Percentiles rank a stretch among this genome's conserved stretches.
These are phyloP conservation scores for Cladosporium oxysporum DNA, from an alignment of 2,329 filamentous ascomycete species.

Conservation along the genomic window DNA sequence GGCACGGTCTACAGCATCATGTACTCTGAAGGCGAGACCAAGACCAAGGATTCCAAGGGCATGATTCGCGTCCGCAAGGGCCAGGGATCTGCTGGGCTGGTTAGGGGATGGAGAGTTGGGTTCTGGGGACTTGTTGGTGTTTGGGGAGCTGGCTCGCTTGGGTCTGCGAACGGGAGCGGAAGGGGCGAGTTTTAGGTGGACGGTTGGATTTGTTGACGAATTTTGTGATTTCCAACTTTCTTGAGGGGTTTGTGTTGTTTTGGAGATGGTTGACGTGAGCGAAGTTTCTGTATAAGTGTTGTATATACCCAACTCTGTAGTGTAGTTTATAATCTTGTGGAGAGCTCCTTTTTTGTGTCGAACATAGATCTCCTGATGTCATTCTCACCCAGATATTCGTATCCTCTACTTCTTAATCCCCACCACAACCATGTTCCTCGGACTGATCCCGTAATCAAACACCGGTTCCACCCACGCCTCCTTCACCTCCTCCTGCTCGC, in stretches of 20 bases:
- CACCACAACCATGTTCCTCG: conserved; percentile 89
- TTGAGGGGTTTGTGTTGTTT: background rate
- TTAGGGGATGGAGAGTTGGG: conserved; percentile 74
- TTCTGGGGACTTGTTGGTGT: conserved; percentile 76
- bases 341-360: background rate
- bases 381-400: background rate
- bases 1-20: conserved; percentile 89
- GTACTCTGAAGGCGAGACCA: conserved; percentile 71
- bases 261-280: background rate
- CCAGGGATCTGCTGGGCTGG: conserved; percentile 68
- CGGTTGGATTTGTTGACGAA: background rate
- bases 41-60: conserved; percentile 36
- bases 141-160: conserved; percentile 68
- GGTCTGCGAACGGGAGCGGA: conserved; percentile 60
- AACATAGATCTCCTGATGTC: too few relatives aligned
- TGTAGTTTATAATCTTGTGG: background rate
- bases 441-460: conserved; percentile 84
- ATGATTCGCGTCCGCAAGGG: conserved; percentile 56
- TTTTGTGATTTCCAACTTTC: background rate
- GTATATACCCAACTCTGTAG: conserved; percentile 21
- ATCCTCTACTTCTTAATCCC: conserved; percentile 67
- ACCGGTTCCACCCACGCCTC: conserved; percentile 90
- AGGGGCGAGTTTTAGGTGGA: conserved; percentile 36
- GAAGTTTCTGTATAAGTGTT: conserved; percentile 3
- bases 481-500: conserved; percentile 70